A percentile compares a stretch with the other conserved stretches of the same genome.
phyloP scores from a whole-genome alignment of 2,329 filamentous ascomycete genomes.

The Stagonosporopsis rhizophila region DNA sequence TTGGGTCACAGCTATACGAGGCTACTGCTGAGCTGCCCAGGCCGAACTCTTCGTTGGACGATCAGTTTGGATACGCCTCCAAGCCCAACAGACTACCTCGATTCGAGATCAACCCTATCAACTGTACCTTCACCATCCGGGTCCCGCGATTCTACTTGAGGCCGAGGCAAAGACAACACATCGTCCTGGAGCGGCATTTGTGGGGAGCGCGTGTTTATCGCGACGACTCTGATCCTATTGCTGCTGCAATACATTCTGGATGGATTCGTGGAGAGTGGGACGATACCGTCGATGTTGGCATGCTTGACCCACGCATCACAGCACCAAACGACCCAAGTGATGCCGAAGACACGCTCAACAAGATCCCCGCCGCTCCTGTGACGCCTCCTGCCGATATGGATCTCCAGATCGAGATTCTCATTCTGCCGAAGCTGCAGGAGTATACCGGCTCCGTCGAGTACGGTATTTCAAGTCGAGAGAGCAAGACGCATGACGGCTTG shows the following conservation, averaged over 20 bases:
- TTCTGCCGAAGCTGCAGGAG: conserved; percentile 78
- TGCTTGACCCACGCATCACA: conserved; percentile 66
- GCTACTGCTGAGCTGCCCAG: conserved; percentile 64
- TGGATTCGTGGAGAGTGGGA: conserved; percentile 91
- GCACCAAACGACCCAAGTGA: conserved; percentile 52
- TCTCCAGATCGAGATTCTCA: conserved; percentile 83
- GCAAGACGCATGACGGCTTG: conserved; percentile 83
- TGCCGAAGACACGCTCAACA: conserved; percentile 52
- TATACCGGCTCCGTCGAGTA: conserved; percentile 79
- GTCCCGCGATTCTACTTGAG: conserved; percentile 81
- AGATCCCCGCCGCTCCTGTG: conserved; percentile 62
- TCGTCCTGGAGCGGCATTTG: conserved; percentile 78
- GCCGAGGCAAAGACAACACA: conserved; percentile 75
- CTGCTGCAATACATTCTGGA: conserved; percentile 89
- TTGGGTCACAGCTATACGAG: conserved; percentile 85
- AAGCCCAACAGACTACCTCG: conserved; percentile 76
- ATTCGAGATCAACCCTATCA: conserved; percentile 75
- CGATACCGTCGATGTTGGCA: conserved; percentile 73
- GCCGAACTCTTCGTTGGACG: conserved; percentile 52
- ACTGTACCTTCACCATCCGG: conserved; percentile 89
- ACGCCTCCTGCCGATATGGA: conserved; percentile 73
- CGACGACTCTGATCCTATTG: conserved; percentile 92
- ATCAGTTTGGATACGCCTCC: conserved; percentile 65
- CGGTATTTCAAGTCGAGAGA: conserved; percentile 82
- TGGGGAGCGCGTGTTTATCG: conserved; percentile 97